Base-by-base conservation (phyloP, 805 yeast genomes). In the Ogataea chonburiensis region DNA sequence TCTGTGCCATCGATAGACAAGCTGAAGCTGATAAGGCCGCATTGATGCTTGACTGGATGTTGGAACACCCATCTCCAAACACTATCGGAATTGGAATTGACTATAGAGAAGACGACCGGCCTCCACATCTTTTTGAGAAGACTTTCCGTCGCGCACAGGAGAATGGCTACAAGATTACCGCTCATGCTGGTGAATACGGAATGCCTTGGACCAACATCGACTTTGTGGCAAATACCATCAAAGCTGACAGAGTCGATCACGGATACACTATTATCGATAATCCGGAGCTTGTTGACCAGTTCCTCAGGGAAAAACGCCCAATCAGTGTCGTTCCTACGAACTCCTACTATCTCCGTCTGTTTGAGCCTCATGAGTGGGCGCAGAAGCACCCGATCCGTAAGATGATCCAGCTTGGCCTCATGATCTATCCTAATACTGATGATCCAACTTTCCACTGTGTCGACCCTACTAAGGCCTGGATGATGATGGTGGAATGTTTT, bases 151-250 rank as follows among this genome's bases (percentile, higher is more conserved):
- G 44, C 11, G 63, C 60, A 2, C 49, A 38, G 34, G 19, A 29
- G 8, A 24, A 46, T 26, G 61, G 61, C 4, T 47, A 37, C 28
- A 52, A 52, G 40, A 18, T 54, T 27, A 56, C 63, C 3, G 60
- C 60, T 5, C 63, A 58, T 35, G 60, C 61, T 0, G 63, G 63
- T 6, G 63, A 56, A 35, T 58, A 50, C 31, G 63, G 59, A 7
- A 41, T 45, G 32, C 55, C 58, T 3, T 53, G 57, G 53, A 46
- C 50, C 11, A 52, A 54, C 19, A 55, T 58, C 24, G 53, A 55
- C 21, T 50, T 40, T 37, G 61, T 50, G 3, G 41, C 55, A 6
- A 49, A 51, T 36, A 41, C 46, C 0, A 24, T 58, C 14, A 34
- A 49, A 17, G 60, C 52, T 5, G 53, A 53, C 30, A 40, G 63